These are phyloP conservation scores for Penicillium diatomitis DNA, from an alignment of 495 filamentous ascomycete genomes.

Conservation along the genomic window DNA sequence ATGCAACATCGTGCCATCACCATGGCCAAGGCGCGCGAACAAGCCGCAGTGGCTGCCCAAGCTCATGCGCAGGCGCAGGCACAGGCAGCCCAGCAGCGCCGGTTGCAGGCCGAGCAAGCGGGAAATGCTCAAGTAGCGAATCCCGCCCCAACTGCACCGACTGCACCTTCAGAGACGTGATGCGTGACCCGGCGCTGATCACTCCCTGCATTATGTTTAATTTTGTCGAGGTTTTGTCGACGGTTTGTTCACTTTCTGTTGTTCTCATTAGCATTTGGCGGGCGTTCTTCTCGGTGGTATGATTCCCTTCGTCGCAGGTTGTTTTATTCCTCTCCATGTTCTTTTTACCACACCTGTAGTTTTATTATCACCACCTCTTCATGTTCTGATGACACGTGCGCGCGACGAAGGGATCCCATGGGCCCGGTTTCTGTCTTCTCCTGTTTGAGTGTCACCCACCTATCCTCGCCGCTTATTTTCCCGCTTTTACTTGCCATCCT, in stretches of 20 bases:
- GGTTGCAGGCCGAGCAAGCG: slow-evolving; percentile 33
- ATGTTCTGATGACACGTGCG: slow-evolving; percentile 18
- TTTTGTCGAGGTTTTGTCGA: slow-evolving; percentile 1
- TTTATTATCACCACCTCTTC: slow-evolving; percentile 24
- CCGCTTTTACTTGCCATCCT: slow-evolving; percentile 7
- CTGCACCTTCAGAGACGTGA: slow-evolving; percentile 29
- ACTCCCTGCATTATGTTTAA: slow-evolving; percentile 7
- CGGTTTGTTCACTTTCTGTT: slow-evolving; percentile 4
- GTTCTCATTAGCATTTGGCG: slow-evolving; percentile 27
- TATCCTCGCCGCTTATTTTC: slow-evolving; percentile 1
- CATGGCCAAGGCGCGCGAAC: slow-evolving; percentile 41
- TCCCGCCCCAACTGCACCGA: slow-evolving; percentile 24
- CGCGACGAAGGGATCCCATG: slow-evolving; percentile 16
- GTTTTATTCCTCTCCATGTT: slow-evolving; percentile 7
- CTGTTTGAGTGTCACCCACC: slow-evolving; percentile 16
- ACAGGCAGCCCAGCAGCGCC: slow-evolving; percentile 35
- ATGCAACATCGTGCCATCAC: slow-evolving; percentile 67
- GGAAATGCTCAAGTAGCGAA: slow-evolving; percentile 23
- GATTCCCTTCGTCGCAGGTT: slow-evolving; percentile 10
- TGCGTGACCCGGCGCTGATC: neutral
- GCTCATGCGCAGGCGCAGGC: slow-evolving; percentile 42
- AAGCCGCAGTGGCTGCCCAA: slow-evolving; percentile 35
- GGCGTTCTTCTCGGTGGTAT: slow-evolving; percentile 25
- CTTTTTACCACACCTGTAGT: slow-evolving; percentile 25
- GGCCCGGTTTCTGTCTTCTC: slow-evolving; percentile 13